A percentile compares a stretch with the other conserved stretches of the same genome.
Conservation (phyloP, 805 yeast genomes). For the Yamadazyma insecticola region DNA sequence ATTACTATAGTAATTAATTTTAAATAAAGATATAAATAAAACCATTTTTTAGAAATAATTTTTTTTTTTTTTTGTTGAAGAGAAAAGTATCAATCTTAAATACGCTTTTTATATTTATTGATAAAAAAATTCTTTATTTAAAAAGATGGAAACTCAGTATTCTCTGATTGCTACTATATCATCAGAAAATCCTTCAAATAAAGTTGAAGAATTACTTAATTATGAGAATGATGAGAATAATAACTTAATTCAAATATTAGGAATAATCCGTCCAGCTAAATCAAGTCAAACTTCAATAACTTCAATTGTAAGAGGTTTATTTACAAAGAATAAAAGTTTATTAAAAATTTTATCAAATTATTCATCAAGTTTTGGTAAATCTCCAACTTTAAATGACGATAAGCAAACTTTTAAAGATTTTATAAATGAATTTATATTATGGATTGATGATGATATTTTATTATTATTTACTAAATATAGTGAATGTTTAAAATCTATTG, state of each 20-base stretch:
- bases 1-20: too few species aligned
- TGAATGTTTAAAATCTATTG: slow-evolving; percentile 8
- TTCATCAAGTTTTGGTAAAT: slow-evolving; percentile 2
- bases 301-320: slow-evolving; percentile 34
- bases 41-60: too few species aligned
- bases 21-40: too few species aligned
- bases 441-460: slow-evolving; percentile 34
- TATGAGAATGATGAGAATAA: slow-evolving; percentile 29
- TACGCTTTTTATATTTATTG: too few species aligned
- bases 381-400: slow-evolving; percentile 13
- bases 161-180: slow-evolving; percentile 4
- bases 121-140: too few species aligned
- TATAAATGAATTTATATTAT: slow-evolving; percentile 33
- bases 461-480: slow-evolving; percentile 29
- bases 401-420: slow-evolving; percentile 29
- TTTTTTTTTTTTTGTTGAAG: too few species aligned
- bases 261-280: slow-evolving; percentile 26
- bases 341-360: slow-evolving; percentile 7
- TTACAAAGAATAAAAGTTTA: slow-evolving; percentile 28
- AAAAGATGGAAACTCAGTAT: too few species aligned
- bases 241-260: slow-evolving; percentile 31
- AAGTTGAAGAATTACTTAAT: slow-evolving; percentile 13
- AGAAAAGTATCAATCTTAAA: too few species aligned
- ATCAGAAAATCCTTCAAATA: slow-evolving; percentile 8
- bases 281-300: slow-evolving; percentile 21